Base-by-base conservation (phyloP, 768 basidiomycete species). In the Mycena pura region DNA sequence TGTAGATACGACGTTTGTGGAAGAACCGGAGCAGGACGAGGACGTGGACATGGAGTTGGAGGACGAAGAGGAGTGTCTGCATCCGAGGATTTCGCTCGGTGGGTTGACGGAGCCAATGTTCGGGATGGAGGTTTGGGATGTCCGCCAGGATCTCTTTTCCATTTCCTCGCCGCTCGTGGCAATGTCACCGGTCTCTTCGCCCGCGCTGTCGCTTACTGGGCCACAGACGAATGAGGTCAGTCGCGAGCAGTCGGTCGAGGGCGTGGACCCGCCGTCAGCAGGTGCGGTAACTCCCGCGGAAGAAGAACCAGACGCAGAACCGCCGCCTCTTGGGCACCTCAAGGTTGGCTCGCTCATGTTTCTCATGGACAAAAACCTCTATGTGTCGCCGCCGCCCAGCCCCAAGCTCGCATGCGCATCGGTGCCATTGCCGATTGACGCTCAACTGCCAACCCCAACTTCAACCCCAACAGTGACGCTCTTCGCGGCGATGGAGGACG, bases 31-130 rank as follows among this genome's bases (percentile, higher is more conserved):
- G n/a, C n/a, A n/a, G n/a, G n/a, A 62, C 6, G 64, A 61, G 64
- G 64, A 65, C 47, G 64, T 57, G 1, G 64, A 61, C 51, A 65
- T 65, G 63, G 64, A 66, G 29, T 24, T 62, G 15, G 64, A 66
- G 27, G 60, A 65, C 32, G 64, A 65, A 11, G 59, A 61, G 22
- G n/a, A n/a, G n/a, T 55, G 43, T 27, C 51, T 43, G 7, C 28
- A 61, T 31, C 54, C 55, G 31, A 55, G 50, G 2, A 61, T 57
- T 32, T 57, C 59, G 14, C 36, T 61, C n/a, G 59, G 64, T 24
- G 58, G 57, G 1, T 28, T 60, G 7, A 25, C n/a, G 6, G 54
- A 52, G 29, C 62, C 62, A 15, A 54, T 63, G 51, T 63, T 63
- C 40, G 62, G 62, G 1, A 38, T 57, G 28, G 56, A 63, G n/a